A percentile compares a stretch with the other conserved stretches of the same genome.
Evolutionary conservation across 441 rosid genomes (phyloP).

Genomic region (Populus hybrid): DNA sequence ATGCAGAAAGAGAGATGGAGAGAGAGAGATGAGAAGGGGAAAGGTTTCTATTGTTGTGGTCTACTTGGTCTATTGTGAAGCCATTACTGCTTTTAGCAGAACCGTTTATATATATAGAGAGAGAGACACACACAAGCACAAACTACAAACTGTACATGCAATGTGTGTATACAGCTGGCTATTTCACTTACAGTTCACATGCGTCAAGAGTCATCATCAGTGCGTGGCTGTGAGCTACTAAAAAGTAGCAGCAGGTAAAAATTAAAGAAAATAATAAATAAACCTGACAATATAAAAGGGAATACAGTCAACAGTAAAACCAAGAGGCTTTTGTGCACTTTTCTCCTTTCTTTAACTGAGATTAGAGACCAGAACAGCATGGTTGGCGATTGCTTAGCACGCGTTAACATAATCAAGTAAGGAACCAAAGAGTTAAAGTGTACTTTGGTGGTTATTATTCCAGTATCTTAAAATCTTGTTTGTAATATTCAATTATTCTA

Average conservation of each 20-base stretch:
- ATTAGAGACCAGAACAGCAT: background rate
- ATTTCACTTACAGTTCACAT: conserved; percentile 36
- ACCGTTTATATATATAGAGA: conserved; percentile 16
- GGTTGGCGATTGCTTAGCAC: conserved; percentile 27
- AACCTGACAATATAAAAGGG: background rate
- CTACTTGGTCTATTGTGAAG: conserved; percentile 22
- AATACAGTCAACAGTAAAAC: conserved; percentile 20
- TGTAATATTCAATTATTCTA: background rate
- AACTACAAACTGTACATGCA: background rate
- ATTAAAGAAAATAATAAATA: background rate
- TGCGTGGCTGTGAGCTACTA: conserved; percentile 41
- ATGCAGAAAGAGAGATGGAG: background rate
- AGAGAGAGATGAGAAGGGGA: background rate
- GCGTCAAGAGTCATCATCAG: conserved; percentile 42
- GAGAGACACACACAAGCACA: background rate
- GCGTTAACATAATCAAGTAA: conserved; percentile 28
- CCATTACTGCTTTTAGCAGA: conserved; percentile 11
- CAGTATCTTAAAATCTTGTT: background rate
- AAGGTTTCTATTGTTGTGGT: background rate
- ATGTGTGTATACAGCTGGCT: background rate
- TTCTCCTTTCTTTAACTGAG: background rate
- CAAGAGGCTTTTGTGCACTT: background rate
- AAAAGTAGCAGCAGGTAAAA: conserved; percentile 10
- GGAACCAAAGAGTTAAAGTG: background rate
- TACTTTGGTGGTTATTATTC: background rate